Evolutionary conservation across 371 early-diverging fungal species (phyloP), one percentile per base, ranked within the genome.

Genomic region (Lichtheimia corymbifera): DNA sequence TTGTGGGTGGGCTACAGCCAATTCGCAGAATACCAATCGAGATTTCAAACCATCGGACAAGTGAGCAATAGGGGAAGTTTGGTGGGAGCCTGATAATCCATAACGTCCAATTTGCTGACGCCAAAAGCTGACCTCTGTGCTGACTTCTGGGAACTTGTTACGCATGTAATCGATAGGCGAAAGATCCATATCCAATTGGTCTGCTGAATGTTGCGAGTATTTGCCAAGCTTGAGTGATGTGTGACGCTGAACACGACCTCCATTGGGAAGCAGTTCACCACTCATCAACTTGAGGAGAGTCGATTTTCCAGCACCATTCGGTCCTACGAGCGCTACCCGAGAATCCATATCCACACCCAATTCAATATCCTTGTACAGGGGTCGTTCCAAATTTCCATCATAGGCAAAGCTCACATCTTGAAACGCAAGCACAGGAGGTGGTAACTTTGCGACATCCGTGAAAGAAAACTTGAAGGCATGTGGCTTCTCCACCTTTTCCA

Each of bases 351-450:
- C 97, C 49, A 96, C 88, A 68, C 93, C 96, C 49, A 95, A 87
- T 52, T 97, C 93, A 45, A 98, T 86, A 62, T 94, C 74, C 55
- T 81, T 76, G 87, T 98, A 98, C 62, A 98, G 86, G 54, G 84
- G 84, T 72, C 96, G 85, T 50, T 84, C 83, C 74, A 88, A 68
- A 44, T 83, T 67, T 30, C 98, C 98, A 59, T 79, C 85, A 84
- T 97, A 98, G 45, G 95, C 83, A 75, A 98, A 98, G 47, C 86
- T 83, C 41, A 97, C 94, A 56, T 94, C 88, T 70, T 92, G 91
- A 83, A 97, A 97, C 50, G 92, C 88, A 62, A 97, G 83, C 51
- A 98, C 97, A 6, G 98, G 98, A n/a, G 98, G 97, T n/a, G 98
- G 98, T 52, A 98, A 84, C 72, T 92, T 93, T 51, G 86, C 88